Conservation (phyloP, 2,329 filamentous ascomycete species). For the Lomentospora prolificans region DNA sequence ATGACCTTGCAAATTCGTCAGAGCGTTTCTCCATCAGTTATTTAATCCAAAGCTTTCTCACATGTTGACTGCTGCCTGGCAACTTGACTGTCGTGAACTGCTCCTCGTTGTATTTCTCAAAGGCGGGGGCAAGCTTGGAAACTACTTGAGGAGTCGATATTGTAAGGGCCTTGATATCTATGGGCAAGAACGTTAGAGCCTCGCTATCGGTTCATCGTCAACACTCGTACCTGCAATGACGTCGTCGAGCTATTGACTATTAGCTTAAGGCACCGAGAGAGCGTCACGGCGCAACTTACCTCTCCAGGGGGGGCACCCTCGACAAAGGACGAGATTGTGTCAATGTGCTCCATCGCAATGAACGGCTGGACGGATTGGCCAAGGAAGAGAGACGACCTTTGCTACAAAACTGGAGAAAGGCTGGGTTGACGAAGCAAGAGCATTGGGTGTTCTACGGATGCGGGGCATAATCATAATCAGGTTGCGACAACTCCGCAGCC, state of each 20-base stretch:
- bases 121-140: conserved; percentile 67
- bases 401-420: background rate
- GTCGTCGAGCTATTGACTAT: conserved; percentile 62
- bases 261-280: background rate
- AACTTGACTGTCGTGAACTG: conserved; percentile 86
- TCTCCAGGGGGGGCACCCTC: conserved; percentile 93
- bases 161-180: conserved; percentile 86
- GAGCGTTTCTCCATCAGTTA: background rate
- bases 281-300: conserved; percentile 41
- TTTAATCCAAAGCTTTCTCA: conserved; percentile 12
- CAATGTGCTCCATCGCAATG: conserved; percentile 23
- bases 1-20: conserved; percentile 50
- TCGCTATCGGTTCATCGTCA: background rate
- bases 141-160: conserved; percentile 58
- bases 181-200: conserved; percentile 1
- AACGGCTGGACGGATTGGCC: background rate
- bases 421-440: background rate
- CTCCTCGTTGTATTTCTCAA: conserved; percentile 92
- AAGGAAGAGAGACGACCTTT: background rate
- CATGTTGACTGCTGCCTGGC: conserved; percentile 64
- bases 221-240: conserved; percentile 65
- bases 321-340: conserved; percentile 74
- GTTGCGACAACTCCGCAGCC: conserved; percentile 3
- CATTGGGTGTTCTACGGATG: background rate
- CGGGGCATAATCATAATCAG: conserved; percentile 8